phyloP scores from a whole-genome alignment of 2,329 filamentous ascomycete species.

The Daldinia eschscholtzii region DNA sequence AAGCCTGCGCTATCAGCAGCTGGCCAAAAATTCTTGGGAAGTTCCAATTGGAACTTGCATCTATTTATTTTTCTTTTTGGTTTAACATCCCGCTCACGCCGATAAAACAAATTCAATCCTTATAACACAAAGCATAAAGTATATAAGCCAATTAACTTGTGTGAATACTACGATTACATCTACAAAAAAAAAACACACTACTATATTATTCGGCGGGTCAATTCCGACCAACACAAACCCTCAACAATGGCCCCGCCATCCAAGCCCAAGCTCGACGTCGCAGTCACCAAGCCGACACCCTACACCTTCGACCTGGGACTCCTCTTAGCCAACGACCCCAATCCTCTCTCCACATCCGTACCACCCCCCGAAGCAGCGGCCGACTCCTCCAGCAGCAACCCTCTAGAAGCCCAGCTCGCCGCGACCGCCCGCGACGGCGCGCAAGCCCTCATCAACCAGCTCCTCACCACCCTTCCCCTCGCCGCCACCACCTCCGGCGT shows the following conservation, averaged over 20 bases:
- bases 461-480: constrained; percentile 88
- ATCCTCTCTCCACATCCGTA: constrained; percentile 65
- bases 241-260: constrained; percentile 45
- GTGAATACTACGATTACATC: not conserved
- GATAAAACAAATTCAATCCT: not conserved
- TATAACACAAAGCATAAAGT: not conserved
- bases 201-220: not conserved
- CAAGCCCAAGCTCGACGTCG: constrained; percentile 50
- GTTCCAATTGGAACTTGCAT: constrained; percentile 19
- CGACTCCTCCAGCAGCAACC: constrained; percentile 61
- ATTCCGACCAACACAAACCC: constrained; percentile 9
- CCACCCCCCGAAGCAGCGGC: constrained; percentile 21
- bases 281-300: constrained; percentile 50
- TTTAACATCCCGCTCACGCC: constrained; percentile 18
- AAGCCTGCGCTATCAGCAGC: constrained; percentile 15
- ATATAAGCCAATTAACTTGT: not conserved
- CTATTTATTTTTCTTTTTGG: constrained; percentile 18
- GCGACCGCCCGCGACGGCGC: constrained; percentile 87
- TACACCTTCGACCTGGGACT: constrained; percentile 67
- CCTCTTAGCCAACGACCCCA: constrained; percentile 87
- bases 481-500: constrained; percentile 77
- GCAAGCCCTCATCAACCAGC: constrained; percentile 94
- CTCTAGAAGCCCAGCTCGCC: constrained; percentile 76
- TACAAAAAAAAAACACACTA: not conserved
- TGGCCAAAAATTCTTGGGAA: constrained; percentile 23